These are phyloP conservation scores for Arachnopeziza araneosa DNA, from an alignment of 2,329 filamentous ascomycete species.

Conservation along the genomic window DNA sequence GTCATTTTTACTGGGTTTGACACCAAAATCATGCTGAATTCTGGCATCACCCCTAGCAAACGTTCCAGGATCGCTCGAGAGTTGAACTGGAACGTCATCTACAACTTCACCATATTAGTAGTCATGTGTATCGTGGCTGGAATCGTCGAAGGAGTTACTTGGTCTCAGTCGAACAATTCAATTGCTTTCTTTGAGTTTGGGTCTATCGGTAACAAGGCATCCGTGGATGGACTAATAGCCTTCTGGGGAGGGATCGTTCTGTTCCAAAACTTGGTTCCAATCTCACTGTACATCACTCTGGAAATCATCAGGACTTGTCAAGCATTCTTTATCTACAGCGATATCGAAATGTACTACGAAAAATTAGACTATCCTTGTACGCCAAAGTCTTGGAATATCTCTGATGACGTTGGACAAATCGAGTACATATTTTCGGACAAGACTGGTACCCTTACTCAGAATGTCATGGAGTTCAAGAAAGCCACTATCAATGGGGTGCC, in stretches of 20 bases:
- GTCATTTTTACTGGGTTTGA: slow-evolving; percentile 94
- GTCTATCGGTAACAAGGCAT: slow-evolving; percentile 68
- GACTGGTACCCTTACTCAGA: slow-evolving; percentile 83
- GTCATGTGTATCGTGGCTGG: slow-evolving; percentile 83
- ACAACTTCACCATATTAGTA: slow-evolving; percentile 89
- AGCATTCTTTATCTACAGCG: slow-evolving; percentile 96
- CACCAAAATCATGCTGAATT: slow-evolving; percentile 99
- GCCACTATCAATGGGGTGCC: slow-evolving; percentile 92
- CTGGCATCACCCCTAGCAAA: slow-evolving; percentile 91
- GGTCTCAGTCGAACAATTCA: slow-evolving; percentile 69
- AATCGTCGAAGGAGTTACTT: slow-evolving; percentile 78
- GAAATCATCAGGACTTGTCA: slow-evolving; percentile 93
- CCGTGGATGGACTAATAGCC: slow-evolving; percentile 85
- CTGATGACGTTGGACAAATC: slow-evolving; percentile 94
- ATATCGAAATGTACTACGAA: slow-evolving; percentile 95
- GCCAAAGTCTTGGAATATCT: slow-evolving; percentile 98
- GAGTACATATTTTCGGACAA: slow-evolving; percentile 99
- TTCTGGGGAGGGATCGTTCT: slow-evolving; percentile 94
- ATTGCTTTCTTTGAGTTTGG: slow-evolving; percentile 79
- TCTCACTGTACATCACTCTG: slow-evolving; percentile 94
- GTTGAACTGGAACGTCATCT: slow-evolving; percentile 94
- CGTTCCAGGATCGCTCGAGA: slow-evolving; percentile 85
- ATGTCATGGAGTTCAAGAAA: slow-evolving; percentile 99
- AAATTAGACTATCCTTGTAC: slow-evolving; percentile 90
- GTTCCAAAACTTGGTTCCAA: slow-evolving; percentile 98